Evolutionary conservation across 163 green algal species (phyloP), one percentile per base, ranked within the genome.

Genomic region (Chlorella variabilis): DNA sequence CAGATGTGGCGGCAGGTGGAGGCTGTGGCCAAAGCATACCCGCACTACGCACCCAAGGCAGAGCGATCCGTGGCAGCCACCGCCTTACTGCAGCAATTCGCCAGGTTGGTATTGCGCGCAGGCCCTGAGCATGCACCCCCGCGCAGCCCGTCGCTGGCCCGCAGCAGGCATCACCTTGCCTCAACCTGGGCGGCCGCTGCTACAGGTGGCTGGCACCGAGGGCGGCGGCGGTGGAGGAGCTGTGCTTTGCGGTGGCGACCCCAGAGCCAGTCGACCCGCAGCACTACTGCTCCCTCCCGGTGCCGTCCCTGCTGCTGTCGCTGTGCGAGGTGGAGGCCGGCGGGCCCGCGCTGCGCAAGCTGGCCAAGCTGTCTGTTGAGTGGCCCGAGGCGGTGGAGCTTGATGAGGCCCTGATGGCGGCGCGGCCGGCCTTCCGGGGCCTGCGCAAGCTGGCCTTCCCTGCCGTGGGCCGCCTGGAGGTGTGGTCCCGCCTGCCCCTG

Each of bases 171-270:
- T n/a, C n/a, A n/a, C n/a, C n/a, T n/a, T n/a, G n/a, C n/a, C n/a
- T n/a, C n/a, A n/a, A n/a, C n/a, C n/a, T n/a, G n/a, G 29, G 51
- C 21, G 4, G 51, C 51, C 51, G 25, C 20, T 62, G 51, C 51
- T n/a, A 49, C 71, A 78, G 71, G 20, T 78, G 71, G 71, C 71
- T 78, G 49, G 51, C 21, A 9, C 49, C 71, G 1, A 48, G 71
- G 7, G 29, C 39, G 21, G 23, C 21, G 2, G 71, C 71, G 31
- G 71, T 78, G 23, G 33, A 78, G 33, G 36, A 33, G 21, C 71
- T 78, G 2, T 66, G 25, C 31, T 39, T 78, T 31, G 27, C 21
- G 8, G 29, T 67, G 8, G 6, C 17, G 0, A 51, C 39, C 27
- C 6, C 41, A 27, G 68, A 61, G 41, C 68, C 68, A 2, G 11